phyloP scores from a whole-genome alignment of 2,329 filamentous ascomycete species.

The Esteya vermicola region DNA sequence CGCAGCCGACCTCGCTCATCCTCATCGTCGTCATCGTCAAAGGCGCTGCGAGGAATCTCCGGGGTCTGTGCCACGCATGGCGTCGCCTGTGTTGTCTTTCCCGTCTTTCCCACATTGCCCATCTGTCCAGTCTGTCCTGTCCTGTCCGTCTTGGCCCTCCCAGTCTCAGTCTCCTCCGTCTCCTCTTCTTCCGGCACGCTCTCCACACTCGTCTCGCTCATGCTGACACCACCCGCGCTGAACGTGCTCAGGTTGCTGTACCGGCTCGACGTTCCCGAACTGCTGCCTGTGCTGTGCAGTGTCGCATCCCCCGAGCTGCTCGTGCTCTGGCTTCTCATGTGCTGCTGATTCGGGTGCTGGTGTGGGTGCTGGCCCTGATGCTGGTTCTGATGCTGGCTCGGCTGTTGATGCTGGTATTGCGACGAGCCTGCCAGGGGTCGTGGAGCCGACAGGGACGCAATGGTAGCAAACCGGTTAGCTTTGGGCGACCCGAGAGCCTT shows the following conservation, averaged over 20 bases:
- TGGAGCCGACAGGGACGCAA: background rate
- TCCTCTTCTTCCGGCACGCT: background rate
- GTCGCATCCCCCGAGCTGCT: conserved; percentile 6
- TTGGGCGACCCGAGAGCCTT: no score
- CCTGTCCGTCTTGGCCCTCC: background rate
- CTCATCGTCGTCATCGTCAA: conserved; percentile 1
- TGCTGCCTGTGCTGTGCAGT: background rate
- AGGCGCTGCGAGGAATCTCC: background rate
- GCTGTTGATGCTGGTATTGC: background rate
- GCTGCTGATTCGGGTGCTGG: background rate
- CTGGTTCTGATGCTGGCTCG: no score
- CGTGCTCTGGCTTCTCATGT: conserved; percentile 9
- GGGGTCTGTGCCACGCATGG: no score
- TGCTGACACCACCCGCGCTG: conserved; percentile 1
- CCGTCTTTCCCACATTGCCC: no score
- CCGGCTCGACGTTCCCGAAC: conserved; percentile 2
- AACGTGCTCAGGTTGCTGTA: conserved; percentile 1
- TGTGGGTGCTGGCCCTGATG: background rate
- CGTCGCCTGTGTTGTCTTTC: no score
- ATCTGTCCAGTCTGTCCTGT: background rate
- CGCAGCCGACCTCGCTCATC: background rate
- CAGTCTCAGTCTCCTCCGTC: background rate
- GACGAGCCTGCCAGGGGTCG: background rate
- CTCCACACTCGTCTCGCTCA: conserved; percentile 1
- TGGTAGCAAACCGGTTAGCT: no score